phyloP scores from a whole-genome alignment of 768 basidiomycete genomes.

The Russula emetica region DNA sequence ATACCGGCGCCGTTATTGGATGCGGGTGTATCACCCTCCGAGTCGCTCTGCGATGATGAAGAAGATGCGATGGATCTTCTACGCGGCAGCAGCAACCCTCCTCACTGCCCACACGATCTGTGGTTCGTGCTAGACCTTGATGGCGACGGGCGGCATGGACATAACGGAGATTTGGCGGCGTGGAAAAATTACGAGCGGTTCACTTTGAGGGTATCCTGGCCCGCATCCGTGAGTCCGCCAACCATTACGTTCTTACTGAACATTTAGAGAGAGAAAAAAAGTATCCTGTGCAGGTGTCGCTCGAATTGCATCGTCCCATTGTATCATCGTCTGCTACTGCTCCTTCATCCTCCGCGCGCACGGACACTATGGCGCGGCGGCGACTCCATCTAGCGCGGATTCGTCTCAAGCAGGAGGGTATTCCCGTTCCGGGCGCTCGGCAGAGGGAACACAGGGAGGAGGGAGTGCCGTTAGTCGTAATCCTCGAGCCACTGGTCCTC shows the following conservation, averaged over 20 bases:
- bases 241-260: not conserved
- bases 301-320: slow-evolving; percentile 8
- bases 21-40: slow-evolving; percentile 27
- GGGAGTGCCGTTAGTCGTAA: slow-evolving; percentile 47
- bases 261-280: not conserved
- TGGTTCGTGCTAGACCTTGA: slow-evolving; percentile 36
- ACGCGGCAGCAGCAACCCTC: not conserved
- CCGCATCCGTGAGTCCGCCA: slow-evolving; percentile 33
- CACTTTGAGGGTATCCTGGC: slow-evolving; percentile 37
- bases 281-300: slow-evolving; percentile 4
- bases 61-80: not conserved
- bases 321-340: not conserved
- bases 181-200: slow-evolving; percentile 33
- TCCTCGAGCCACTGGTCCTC: slow-evolving; percentile 57
- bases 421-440: slow-evolving; percentile 40
- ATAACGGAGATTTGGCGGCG: not conserved
- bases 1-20: slow-evolving; percentile 33
- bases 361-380: slow-evolving; percentile 27
- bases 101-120: slow-evolving; percentile 29
- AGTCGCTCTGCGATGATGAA: slow-evolving; percentile 37
- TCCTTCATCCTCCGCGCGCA: not conserved
- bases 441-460: not conserved
- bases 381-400: slow-evolving; percentile 56
- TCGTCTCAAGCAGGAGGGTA: slow-evolving; percentile 49
- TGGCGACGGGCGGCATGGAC: not conserved